Base-by-base conservation (phyloP, 2,329 filamentous ascomycete species). In the Stachybotrys chlorohalonatus region DNA sequence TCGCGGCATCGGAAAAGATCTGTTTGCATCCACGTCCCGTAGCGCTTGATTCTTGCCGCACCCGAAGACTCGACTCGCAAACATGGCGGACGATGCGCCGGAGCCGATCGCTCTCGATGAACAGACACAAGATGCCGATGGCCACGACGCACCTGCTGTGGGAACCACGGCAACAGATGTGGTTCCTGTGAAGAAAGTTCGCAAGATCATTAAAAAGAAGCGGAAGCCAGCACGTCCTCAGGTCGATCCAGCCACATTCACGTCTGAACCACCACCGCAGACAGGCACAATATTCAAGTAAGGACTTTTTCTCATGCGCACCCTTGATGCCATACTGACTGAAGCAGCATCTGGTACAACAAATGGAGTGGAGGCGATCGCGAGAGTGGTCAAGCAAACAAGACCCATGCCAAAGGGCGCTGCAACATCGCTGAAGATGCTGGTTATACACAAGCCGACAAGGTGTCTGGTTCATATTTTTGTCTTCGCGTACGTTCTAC, bases 301-400 rank as follows among this genome's bases (percentile, higher is more conserved):
- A 52, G 31, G n/a, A 42, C 9, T 5, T 30, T 7, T 8, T 32
- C 48, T 16, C 11, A 42, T 32, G 11, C 32, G 6, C 15, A 16
- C 5, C 31, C 95, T 64, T 55, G n/a, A 31, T n/a, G n/a, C 17
- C 31, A 45, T 16, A 32, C 31, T 52, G 11, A 36, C 16, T 3
- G 11, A 24, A 32, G 31, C 17, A 53, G n/a, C 49, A 60, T 95
- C 66, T 96, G 92, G 93, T 96, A 96, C 75, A 96, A 96, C 76
- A 97, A 96, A 73, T 97, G 93, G 92, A 88, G 86, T 1, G 94
- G 94, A 61, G 94, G 94, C 65, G 94, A 99, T 72, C 84, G 91
- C 57, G 93, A 97, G 67, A 91, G 95, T 75, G 90, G 92, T 63
- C 91, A 93, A 66, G 81, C 91, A 5, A 90, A 87, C 42, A 87